Evolutionary conservation across 2,329 filamentous ascomycete species (phyloP).

Genomic region (Colletotrichum lupini): DNA sequence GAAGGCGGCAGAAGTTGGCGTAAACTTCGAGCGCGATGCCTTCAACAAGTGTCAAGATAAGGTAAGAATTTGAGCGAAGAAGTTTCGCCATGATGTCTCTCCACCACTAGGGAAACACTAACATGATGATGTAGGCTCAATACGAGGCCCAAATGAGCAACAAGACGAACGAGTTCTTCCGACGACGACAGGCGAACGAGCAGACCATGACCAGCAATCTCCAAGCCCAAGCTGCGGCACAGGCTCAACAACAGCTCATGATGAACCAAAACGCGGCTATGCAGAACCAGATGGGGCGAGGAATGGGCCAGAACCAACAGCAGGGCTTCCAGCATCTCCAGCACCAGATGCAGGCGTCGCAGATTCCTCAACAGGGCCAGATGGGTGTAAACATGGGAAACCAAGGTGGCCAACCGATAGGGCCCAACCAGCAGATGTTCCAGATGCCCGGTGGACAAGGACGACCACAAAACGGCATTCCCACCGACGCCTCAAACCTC

Average conservation of each 20-base stretch:
- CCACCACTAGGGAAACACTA: slow-evolving; percentile 18
- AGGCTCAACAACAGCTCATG: slow-evolving; percentile 58
- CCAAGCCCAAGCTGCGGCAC: slow-evolving; percentile 54
- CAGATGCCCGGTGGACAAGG: slow-evolving; percentile 49
- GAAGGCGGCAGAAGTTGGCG: slow-evolving; percentile 53
- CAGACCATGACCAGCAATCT: slow-evolving; percentile 61
- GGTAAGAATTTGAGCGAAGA: slow-evolving; percentile 47
- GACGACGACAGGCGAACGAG: slow-evolving; percentile 62
- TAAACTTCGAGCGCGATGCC: slow-evolving; percentile 59
- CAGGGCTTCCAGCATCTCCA: slow-evolving; percentile 69
- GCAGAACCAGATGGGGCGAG: slow-evolving; percentile 63
- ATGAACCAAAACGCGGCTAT: slow-evolving; percentile 61
- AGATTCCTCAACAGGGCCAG: slow-evolving; percentile 59
- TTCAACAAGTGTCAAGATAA: slow-evolving; percentile 60
- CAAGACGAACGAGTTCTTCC: slow-evolving; percentile 61
- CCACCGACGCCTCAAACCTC: slow-evolving; percentile 51
- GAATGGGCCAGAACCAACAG: slow-evolving; percentile 60
- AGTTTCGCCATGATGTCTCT: slow-evolving; percentile 12
- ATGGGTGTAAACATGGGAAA: slow-evolving; percentile 55
- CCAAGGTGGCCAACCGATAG: slow-evolving; percentile 49
- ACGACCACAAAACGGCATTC: slow-evolving; percentile 42
- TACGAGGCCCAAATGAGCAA: slow-evolving; percentile 61
- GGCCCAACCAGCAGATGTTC: slow-evolving; percentile 52
- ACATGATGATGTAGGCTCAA: slow-evolving; percentile 48
- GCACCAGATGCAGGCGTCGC: slow-evolving; percentile 67